A percentile compares a stretch with the other conserved stretches of the same genome.
Evolutionary conservation across 139 green algal genomes (phyloP).

Genomic region (Zygnema circumcarinatum): DNA sequence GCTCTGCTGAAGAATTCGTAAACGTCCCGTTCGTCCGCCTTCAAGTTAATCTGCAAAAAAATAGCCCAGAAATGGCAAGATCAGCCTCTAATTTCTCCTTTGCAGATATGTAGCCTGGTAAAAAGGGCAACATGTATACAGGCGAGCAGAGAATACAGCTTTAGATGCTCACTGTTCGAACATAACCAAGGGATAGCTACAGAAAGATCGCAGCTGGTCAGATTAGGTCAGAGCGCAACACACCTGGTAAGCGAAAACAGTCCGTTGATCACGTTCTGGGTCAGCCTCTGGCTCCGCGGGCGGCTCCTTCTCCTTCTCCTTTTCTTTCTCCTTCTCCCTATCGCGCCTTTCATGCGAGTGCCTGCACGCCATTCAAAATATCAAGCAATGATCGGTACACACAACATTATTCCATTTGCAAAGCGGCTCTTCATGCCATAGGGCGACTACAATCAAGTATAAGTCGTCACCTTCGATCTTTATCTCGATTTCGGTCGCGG

Average conservation of each 20-base stretch:
- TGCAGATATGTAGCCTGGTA: conserved; percentile 12
- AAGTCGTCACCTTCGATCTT: neutral
- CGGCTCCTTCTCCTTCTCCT: conserved; percentile 46
- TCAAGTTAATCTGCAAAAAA: conserved; percentile 60
- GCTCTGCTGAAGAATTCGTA: conserved; percentile 59
- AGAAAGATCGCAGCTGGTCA: no score
- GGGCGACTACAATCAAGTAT: no score
- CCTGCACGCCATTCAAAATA: neutral
- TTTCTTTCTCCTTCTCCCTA: neutral
- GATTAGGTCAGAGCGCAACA: no score
- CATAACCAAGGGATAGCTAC: no score
- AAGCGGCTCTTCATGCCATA: no score
- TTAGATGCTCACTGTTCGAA: no score
- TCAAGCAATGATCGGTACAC: no score
- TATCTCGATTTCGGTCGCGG: neutral
- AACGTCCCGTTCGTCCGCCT: conserved; percentile 58
- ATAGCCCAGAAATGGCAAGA: conserved; percentile 3
- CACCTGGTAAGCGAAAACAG: conserved; percentile 59
- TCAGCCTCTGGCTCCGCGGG: conserved; percentile 36
- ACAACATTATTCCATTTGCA: no score
- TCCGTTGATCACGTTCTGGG: conserved; percentile 50
- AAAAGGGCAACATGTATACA: no score
- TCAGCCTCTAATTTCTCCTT: conserved; percentile 9
- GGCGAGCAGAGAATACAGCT: no score
- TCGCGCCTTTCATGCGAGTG: neutral